Evolutionary conservation across 139 green algal species (phyloP).

Genomic region (Tetraselmis chui): DNA sequence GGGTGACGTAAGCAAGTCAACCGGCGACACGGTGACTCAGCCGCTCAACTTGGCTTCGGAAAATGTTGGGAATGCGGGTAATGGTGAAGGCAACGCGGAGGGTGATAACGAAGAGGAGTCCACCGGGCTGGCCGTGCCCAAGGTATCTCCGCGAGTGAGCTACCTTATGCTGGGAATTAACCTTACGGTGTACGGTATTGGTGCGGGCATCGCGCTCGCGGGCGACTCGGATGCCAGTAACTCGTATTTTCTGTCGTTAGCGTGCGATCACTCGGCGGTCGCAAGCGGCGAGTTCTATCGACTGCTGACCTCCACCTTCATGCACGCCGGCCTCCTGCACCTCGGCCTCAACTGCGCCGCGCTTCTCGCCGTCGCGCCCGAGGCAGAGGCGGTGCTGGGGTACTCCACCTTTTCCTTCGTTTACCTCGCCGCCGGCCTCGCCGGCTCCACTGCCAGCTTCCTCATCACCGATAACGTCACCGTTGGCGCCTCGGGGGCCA

Average conservation of each 20-base stretch:
- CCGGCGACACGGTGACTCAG: too few relatives aligned
- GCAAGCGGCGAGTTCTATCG: constrained; percentile 14
- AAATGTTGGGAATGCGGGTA: too few relatives aligned
- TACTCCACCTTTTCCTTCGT: constrained; percentile 12
- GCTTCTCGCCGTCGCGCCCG: constrained; percentile 15
- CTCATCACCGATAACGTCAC: constrained; percentile 16
- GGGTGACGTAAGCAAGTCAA: too few relatives aligned
- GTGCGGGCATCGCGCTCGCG: neutral
- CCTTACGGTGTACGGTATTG: constrained; percentile 15
- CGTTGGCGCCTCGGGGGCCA: constrained; percentile 14
- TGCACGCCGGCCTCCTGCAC: constrained; percentile 26
- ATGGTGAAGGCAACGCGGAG: too few relatives aligned
- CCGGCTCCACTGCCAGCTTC: constrained; percentile 13
- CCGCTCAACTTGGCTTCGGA: too few relatives aligned
- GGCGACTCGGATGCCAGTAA: neutral
- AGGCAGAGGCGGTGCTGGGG: constrained; percentile 21
- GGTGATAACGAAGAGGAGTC: too few relatives aligned
- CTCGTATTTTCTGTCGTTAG: neutral
- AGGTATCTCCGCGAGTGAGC: constrained; percentile 7
- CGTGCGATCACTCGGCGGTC: neutral
- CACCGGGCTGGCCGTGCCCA: too few relatives aligned
- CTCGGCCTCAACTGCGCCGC: constrained; percentile 13
- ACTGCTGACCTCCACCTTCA: constrained; percentile 17
- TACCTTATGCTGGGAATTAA: constrained; percentile 17
- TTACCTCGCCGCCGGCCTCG: constrained; percentile 16